These are phyloP conservation scores for Tremellales sp. DNA, from an alignment of 1,284 basidiomycete species.

Conservation along the genomic window DNA sequence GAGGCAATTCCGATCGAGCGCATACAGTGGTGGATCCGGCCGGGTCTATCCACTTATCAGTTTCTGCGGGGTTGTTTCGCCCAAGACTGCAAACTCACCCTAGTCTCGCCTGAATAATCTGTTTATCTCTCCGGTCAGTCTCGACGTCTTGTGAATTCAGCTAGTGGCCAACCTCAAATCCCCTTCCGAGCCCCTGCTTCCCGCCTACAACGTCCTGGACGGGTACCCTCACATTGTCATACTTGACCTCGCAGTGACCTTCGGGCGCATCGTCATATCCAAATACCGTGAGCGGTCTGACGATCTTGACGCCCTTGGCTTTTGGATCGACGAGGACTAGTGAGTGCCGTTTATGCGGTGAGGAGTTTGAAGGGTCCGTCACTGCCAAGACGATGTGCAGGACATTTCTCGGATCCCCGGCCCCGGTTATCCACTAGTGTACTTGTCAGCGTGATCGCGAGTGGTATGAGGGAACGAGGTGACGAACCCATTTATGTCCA, in stretches of 20 bases:
- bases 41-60: conserved; percentile 59
- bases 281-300: conserved; percentile 88
- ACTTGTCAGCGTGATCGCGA: background rate
- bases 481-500: conserved; percentile 82
- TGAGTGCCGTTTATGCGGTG: conserved; percentile 75
- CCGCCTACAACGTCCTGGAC: conserved; percentile 65
- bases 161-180: conserved; percentile 66
- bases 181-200: conserved; percentile 67
- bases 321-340: conserved; percentile 89
- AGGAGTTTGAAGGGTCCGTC: conserved; percentile 45
- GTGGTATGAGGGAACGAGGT: background rate
- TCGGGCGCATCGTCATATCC: conserved; percentile 94
- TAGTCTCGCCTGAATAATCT: conserved; percentile 96
- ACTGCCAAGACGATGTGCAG: conserved; percentile 84
- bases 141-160: background rate
- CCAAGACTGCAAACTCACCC: conserved; percentile 57
- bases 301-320: conserved; percentile 78
- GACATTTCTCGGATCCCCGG: conserved; percentile 85
- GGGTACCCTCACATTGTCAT: conserved; percentile 90
- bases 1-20: conserved; percentile 87
- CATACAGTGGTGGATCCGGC: conserved; percentile 98
- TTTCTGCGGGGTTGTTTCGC: too few species aligned
- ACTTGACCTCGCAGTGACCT: conserved; percentile 92
- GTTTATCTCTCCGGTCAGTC: conserved; percentile 3
- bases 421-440: conserved; percentile 84